Evolutionary conservation across 2,329 filamentous ascomycete species (phyloP).

Genomic region (Colletotrichum plurivorum): DNA sequence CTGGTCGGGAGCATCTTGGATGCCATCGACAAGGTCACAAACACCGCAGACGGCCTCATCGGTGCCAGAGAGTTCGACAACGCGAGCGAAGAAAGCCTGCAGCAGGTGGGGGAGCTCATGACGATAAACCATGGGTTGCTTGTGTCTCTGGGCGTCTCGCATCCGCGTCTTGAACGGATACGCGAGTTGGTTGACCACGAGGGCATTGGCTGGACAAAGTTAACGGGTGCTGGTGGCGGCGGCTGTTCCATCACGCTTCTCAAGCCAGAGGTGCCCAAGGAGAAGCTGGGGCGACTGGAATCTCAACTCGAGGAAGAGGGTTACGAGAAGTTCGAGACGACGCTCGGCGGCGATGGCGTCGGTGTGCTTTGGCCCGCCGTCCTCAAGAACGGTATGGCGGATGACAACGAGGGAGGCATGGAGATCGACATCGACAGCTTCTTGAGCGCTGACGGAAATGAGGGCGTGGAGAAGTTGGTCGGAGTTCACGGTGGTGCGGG

Average conservation of each 20-base stretch:
- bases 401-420: slow-evolving; percentile 84
- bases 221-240: slow-evolving; percentile 95
- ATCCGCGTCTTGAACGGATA: slow-evolving; percentile 92
- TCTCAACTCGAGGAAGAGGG: slow-evolving; percentile 76
- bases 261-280: slow-evolving; percentile 72
- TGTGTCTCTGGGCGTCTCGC: slow-evolving; percentile 92
- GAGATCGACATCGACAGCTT: slow-evolving; percentile 92
- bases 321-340: slow-evolving; percentile 89
- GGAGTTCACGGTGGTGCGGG: slow-evolving; percentile 80
- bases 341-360: slow-evolving; percentile 91
- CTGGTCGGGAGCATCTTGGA: slow-evolving; percentile 87
- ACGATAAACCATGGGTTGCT: slow-evolving; percentile 94
- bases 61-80: slow-evolving; percentile 77
- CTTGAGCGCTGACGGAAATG: slow-evolving; percentile 84
- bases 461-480: slow-evolving; percentile 87
- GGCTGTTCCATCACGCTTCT: slow-evolving; percentile 95
- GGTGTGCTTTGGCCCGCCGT: slow-evolving; percentile 96
- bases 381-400: slow-evolving; percentile 85
- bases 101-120: slow-evolving; percentile 87
- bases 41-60: slow-evolving; percentile 68
- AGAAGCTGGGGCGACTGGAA: slow-evolving; percentile 75
- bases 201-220: slow-evolving; percentile 95
- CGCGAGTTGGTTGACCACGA: slow-evolving; percentile 91
- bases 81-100: slow-evolving; percentile 73
- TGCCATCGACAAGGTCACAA: slow-evolving; percentile 83